Percentiles rank a stretch among this genome's conserved stretches.
These are phyloP conservation scores for Ogataea naganishii DNA, from an alignment of 805 yeast genomes.

Conservation along the genomic window DNA sequence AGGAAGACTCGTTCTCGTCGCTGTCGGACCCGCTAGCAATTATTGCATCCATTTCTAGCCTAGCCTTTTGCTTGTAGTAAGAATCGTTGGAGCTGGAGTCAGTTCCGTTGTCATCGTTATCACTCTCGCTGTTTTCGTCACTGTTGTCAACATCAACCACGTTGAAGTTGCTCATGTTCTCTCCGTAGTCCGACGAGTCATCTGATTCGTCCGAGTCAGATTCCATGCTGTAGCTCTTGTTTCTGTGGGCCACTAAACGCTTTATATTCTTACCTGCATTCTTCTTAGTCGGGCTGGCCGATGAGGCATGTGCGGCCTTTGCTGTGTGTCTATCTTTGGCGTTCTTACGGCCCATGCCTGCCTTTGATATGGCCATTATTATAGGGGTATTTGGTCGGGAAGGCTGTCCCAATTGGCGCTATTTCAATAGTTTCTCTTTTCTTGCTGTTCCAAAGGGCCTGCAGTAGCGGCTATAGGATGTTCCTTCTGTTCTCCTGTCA, in stretches of 20 bases:
- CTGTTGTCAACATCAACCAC: slow-evolving; percentile 2
- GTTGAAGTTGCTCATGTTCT: slow-evolving; percentile 6
- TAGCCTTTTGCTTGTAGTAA: slow-evolving; percentile 16
- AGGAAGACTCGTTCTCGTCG: slow-evolving; percentile 31
- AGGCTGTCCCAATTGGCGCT: too few species aligned
- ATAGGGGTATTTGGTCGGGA: too few species aligned
- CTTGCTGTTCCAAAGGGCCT: too few species aligned
- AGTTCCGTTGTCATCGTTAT: slow-evolving; percentile 17
- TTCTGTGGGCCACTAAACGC: slow-evolving; percentile 5
- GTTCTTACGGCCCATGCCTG: slow-evolving; percentile 7
- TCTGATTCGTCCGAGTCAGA: slow-evolving; percentile 11
- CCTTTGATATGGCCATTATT: too few species aligned
- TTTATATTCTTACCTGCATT: slow-evolving; percentile 20
- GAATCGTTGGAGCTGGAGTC: slow-evolving; percentile 21
- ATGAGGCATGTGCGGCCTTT: slow-evolving; percentile 5
- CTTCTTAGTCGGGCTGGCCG: slow-evolving; percentile 20
- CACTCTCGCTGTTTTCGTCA: slow-evolving; percentile 20
- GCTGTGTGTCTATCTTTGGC: slow-evolving; percentile 1
- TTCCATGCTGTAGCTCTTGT: slow-evolving; percentile 19
- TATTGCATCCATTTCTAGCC: slow-evolving; percentile 14
- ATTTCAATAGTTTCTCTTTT: too few species aligned
- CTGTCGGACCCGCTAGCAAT: slow-evolving; percentile 28
- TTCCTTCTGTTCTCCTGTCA: too few species aligned
- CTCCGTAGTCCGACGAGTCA: slow-evolving; percentile 10
- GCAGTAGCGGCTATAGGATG: too few species aligned